These are phyloP conservation scores for Salix koriyanagi DNA, from an alignment of 345 rosid species.

Conservation along the genomic window DNA sequence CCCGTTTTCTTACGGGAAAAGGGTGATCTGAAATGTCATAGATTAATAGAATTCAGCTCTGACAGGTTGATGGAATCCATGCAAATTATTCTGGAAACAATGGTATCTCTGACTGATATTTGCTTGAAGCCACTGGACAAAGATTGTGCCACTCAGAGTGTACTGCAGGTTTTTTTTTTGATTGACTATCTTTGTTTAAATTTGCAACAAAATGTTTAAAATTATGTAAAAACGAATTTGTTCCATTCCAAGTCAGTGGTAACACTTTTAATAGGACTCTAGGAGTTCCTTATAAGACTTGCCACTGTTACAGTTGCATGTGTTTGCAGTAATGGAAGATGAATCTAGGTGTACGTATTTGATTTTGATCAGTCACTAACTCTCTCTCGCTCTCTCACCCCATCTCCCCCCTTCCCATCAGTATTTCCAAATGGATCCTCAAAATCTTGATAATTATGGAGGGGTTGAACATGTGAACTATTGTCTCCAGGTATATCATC, in stretches of 20 bases:
- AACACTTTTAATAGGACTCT: not conserved
- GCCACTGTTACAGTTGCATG: not conserved
- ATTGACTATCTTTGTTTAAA: not conserved
- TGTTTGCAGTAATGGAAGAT: not conserved
- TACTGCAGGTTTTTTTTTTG: constrained; percentile 61
- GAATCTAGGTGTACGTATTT: not conserved
- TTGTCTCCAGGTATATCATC: constrained; percentile 74
- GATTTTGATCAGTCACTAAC: constrained; percentile 4
- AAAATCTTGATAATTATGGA: constrained; percentile 56
- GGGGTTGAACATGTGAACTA: constrained; percentile 82
- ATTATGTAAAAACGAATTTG: not conserved
- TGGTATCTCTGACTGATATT: constrained; percentile 80
- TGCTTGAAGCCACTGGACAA: constrained; percentile 94
- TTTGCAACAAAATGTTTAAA: not conserved
- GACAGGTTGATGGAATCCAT: constrained; percentile 77
- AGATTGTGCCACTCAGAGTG: constrained; percentile 93
- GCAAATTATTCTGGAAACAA: constrained; percentile 75
- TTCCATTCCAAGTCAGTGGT: not conserved
- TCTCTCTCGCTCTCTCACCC: not conserved
- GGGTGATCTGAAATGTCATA: constrained; percentile 6
- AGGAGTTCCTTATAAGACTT: not conserved
- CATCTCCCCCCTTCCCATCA: constrained; percentile 22
- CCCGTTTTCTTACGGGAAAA: not conserved
- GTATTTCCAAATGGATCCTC: constrained; percentile 90
- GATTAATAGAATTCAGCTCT: constrained; percentile 14